Base-by-base conservation (phyloP, 345 rosid genomes). In the Sonneratia alba region DNA sequence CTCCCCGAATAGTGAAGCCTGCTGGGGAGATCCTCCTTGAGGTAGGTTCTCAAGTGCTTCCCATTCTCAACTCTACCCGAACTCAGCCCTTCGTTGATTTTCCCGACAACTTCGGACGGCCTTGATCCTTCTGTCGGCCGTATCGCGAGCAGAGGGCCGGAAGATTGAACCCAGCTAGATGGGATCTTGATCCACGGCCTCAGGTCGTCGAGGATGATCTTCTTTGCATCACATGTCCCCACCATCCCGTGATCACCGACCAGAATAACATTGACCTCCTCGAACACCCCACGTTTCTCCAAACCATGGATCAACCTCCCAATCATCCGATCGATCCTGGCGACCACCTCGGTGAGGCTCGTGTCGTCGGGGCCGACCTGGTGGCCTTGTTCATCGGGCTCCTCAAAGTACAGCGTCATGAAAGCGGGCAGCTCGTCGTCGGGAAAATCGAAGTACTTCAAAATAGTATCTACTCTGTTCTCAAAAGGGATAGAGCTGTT, bases 161-260 rank as follows among this genome's bases (percentile, higher is more conserved):
- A 84, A 6, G 85, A 81, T 56, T 82, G 95, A 75, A 94, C 87
- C 97, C 98, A 94, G 21, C 72, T 80, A 0, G 78, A 66, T 0
- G 96, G 95, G 65, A 94, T 83, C 48, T 81, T 67, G 55, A 91
- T 81, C 92, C 92, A 89, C 63, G 89, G 65, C 21, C 81, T 86
- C 73, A 94, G 86, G 83, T 91, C 95, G 64, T 91, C 91, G 2
- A 91, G 71, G 45, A 82, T 81, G 16, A 94, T 77, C 66, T 89
- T 32, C 79, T 89, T 91, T 61, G 85, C 81, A 70, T 89, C 96
- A 72, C 98, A 94, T 16, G 95, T 91, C 38, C 98, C 97, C 40
- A 88, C 98, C 96, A 94, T 94, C 34, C 98, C 97, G 81, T 91
- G 98, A 80, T 91, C 98, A 72, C 98, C 97, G 8, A 91, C 91